Conservation (phyloP, 176 grass and related monocot genomes). For the Musa acuminata region DNA sequence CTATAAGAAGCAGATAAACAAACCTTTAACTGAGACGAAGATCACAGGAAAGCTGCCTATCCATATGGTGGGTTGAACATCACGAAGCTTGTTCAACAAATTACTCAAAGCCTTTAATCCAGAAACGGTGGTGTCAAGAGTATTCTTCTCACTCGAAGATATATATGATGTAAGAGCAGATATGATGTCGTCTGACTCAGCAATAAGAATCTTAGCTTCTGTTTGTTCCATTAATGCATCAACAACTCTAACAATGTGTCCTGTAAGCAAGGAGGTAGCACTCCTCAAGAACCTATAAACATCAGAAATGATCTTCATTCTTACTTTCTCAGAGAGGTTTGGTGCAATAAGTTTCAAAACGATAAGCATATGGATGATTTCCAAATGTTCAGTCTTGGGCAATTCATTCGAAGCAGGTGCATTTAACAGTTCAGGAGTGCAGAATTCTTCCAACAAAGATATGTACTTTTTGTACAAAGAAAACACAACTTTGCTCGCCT, state of each 20-base stretch:
- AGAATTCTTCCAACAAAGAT: slow-evolving; percentile 22
- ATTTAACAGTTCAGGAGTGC: slow-evolving; percentile 26
- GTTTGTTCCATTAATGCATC: slow-evolving; percentile 47
- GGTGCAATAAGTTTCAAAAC: slow-evolving; percentile 43
- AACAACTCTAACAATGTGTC: slow-evolving; percentile 52
- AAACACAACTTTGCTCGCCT: slow-evolving; percentile 40
- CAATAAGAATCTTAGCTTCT: slow-evolving; percentile 39
- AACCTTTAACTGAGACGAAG: slow-evolving; percentile 69
- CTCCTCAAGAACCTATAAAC: slow-evolving; percentile 40
- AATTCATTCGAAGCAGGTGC: slow-evolving; percentile 23
- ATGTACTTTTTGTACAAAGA: slow-evolving; percentile 70
- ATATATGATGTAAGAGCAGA: slow-evolving; percentile 50
- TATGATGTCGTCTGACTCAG: slow-evolving; percentile 44
- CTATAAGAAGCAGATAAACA: slow-evolving; percentile 1
- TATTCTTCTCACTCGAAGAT: slow-evolving; percentile 55
- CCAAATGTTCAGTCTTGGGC: slow-evolving; percentile 29
- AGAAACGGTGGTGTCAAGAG: slow-evolving; percentile 49
- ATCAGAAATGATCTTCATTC: slow-evolving; percentile 47
- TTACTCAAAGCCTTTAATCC: slow-evolving; percentile 47
- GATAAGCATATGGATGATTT: slow-evolving; percentile 47
- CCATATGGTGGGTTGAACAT: slow-evolving; percentile 38
- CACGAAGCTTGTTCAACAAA: slow-evolving; percentile 51
- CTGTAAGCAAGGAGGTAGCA: slow-evolving; percentile 46
- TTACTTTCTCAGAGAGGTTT: slow-evolving; percentile 57
- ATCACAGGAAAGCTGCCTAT: slow-evolving; percentile 46